phyloP scores from a whole-genome alignment of 208 protist genomes.

The Trypanosoma rangeli region DNA sequence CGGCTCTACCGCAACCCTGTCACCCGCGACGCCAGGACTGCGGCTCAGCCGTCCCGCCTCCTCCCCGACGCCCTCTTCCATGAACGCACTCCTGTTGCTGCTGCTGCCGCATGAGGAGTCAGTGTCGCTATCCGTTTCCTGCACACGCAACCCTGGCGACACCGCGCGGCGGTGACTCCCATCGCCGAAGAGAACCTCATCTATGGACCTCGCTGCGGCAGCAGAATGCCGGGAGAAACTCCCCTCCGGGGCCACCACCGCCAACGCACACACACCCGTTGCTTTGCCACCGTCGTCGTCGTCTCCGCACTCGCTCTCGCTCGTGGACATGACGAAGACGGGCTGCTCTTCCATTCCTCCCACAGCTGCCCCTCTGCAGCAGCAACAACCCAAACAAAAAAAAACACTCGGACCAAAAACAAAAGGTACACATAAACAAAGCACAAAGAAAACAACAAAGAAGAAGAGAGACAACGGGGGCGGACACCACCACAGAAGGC shows the following conservation, averaged over 20 bases:
- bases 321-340: slow-evolving; percentile 32
- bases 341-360: slow-evolving; percentile 10
- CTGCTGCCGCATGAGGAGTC: neutral
- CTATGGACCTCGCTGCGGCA: slow-evolving; percentile 19
- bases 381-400: slow-evolving; percentile 8
- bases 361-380: neutral
- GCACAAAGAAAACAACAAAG: slow-evolving; percentile 12
- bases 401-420: neutral
- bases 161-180: neutral
- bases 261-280: neutral
- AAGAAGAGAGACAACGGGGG: neutral
- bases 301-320: slow-evolving; percentile 17
- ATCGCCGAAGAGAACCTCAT: slow-evolving; percentile 39
- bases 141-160: neutral
- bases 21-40: slow-evolving; percentile 12
- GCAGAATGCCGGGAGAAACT: neutral
- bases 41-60: neutral
- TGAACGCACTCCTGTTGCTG: neutral
- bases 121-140: neutral
- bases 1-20: neutral
- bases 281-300: neutral
- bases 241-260: neutral
- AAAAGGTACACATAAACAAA: slow-evolving; percentile 3
- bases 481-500: neutral
- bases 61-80: neutral